A percentile compares a stretch with the other conserved stretches of the same genome.
Evolutionary conservation across 345 rosid species (phyloP).

Genomic region (Atalantia buxifolia): DNA sequence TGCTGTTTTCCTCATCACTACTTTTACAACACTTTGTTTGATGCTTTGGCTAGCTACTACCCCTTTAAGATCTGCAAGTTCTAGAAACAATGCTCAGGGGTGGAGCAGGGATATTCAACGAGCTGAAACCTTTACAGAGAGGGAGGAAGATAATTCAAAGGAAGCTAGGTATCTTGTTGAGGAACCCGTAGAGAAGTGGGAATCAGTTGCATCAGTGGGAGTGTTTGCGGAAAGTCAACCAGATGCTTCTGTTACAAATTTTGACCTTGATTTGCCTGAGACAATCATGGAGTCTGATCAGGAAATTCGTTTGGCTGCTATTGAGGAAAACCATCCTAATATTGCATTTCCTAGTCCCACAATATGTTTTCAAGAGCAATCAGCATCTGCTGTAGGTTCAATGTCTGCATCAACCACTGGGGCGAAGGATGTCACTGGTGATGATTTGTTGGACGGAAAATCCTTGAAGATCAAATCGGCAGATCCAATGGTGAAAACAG

Average conservation of each 20-base stretch:
- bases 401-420: constrained; percentile 15
- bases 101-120: constrained; percentile 54
- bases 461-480: constrained; percentile 32
- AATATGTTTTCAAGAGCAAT: constrained; percentile 22
- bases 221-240: constrained; percentile 33
- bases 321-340: constrained; percentile 39
- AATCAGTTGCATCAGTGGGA: constrained; percentile 25
- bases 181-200: constrained; percentile 31
- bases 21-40: constrained; percentile 67
- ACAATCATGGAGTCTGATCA: constrained; percentile 50
- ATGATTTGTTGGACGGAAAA: constrained; percentile 35
- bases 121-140: constrained; percentile 32
- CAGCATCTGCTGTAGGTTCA: constrained; percentile 4
- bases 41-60: constrained; percentile 90
- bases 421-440: constrained; percentile 35
- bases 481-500: constrained; percentile 50
- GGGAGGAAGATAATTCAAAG: constrained; percentile 36
- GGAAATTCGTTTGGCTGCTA: constrained; percentile 40
- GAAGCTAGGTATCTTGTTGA: constrained; percentile 29
- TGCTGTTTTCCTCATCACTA: constrained; percentile 52
- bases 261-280: constrained; percentile 48
- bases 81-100: constrained; percentile 42
- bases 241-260: constrained; percentile 38
- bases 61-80: constrained; percentile 77
- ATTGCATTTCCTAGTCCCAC: constrained; percentile 24